Evolutionary conservation across 1,284 basidiomycete species (phyloP).

Genomic region (Agroathelia rolfsii): DNA sequence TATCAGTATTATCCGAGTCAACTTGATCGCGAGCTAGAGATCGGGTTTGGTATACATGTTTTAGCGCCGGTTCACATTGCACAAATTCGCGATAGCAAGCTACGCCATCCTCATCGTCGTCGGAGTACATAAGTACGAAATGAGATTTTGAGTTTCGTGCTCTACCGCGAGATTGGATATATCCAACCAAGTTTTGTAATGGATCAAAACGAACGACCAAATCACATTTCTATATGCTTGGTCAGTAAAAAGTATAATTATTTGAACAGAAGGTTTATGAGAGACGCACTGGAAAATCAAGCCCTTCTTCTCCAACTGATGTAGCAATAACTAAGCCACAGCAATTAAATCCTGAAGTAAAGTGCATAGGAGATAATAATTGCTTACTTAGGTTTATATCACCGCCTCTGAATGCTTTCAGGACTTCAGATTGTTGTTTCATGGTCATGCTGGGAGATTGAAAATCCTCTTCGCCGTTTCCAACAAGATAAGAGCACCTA

Average conservation of each 20-base stretch:
- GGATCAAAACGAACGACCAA: slow-evolving; percentile 77
- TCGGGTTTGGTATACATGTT: slow-evolving; percentile 47
- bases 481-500: slow-evolving; percentile 56
- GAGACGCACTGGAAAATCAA: slow-evolving; percentile 65
- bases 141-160: slow-evolving; percentile 67
- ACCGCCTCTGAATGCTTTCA: slow-evolving; percentile 55
- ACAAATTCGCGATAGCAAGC: slow-evolving; percentile 49
- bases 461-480: slow-evolving; percentile 43
- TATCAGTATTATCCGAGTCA: slow-evolving; percentile 33
- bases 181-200: slow-evolving; percentile 70
- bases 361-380: slow-evolving; percentile 6
- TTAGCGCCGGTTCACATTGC: slow-evolving; percentile 53
- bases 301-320: slow-evolving; percentile 79
- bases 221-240: slow-evolving; percentile 53
- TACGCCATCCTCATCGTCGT: slow-evolving; percentile 43
- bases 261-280: slow-evolving; percentile 4
- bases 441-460: slow-evolving; percentile 40
- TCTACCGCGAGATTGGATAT: slow-evolving; percentile 76
- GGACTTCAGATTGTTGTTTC: slow-evolving; percentile 44
- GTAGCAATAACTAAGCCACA: slow-evolving; percentile 60
- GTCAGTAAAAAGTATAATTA: slow-evolving; percentile 8
- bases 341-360: slow-evolving; percentile 5
- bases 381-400: slow-evolving; percentile 59
- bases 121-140: slow-evolving; percentile 70
- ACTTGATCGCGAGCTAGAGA: slow-evolving; percentile 21